These are phyloP conservation scores for Cryphonectria parasitica DNA, from an alignment of 2,329 filamentous ascomycete species.

Conservation along the genomic window DNA sequence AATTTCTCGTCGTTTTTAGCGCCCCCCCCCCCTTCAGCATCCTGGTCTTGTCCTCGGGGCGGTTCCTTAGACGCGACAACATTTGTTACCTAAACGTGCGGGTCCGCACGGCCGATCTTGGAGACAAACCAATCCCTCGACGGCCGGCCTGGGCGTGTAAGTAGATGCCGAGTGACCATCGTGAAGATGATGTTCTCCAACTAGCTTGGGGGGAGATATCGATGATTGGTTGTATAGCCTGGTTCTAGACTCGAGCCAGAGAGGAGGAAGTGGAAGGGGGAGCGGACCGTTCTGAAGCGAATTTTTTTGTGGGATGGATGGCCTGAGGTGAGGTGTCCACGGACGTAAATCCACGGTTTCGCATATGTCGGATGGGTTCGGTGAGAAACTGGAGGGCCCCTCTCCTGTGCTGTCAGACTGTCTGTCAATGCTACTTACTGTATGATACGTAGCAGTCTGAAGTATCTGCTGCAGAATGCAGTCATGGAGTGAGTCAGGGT, in stretches of 20 bases:
- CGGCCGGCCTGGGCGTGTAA: neutral
- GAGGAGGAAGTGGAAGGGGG: neutral
- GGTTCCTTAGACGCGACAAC: neutral
- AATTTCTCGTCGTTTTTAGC: slow-evolving; percentile 10
- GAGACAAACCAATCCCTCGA: neutral
- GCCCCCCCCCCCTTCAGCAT: neutral
- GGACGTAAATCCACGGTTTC: neutral
- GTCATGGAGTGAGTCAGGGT: neutral
- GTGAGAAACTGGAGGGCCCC: neutral
- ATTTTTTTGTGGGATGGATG: neutral
- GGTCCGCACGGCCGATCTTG: slow-evolving; percentile 11
- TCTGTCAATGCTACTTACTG: neutral
- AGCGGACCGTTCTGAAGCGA: neutral
- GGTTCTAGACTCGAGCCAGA: neutral
- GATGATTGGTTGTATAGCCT: neutral
- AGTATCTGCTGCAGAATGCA: neutral
- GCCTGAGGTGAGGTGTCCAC: neutral
- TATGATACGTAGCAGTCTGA: neutral
- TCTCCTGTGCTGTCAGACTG: neutral
- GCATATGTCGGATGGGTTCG: neutral
- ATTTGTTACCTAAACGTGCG: slow-evolving; percentile 2
- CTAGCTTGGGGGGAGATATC: neutral
- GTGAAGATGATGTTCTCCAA: neutral
- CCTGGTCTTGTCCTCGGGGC: neutral
- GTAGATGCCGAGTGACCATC: neutral